Percentiles rank a stretch among this genome's conserved stretches.
Conservation (phyloP, 192 early-diverging fungal species). For the Coemansia guatemalensis region DNA sequence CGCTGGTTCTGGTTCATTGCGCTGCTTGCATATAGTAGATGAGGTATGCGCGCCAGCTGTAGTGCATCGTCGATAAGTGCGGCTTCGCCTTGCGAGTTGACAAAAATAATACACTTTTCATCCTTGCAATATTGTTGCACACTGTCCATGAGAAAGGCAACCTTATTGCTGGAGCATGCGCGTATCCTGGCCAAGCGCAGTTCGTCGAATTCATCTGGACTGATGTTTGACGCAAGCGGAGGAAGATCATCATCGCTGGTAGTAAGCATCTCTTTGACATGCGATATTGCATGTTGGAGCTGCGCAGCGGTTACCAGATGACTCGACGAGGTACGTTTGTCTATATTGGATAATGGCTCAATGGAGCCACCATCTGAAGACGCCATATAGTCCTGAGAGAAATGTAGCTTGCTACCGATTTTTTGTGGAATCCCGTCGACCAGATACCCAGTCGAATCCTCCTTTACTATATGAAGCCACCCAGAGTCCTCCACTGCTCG, state of each 20-base stretch:
- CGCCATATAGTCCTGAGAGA: neutral
- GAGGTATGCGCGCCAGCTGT: constrained; percentile 31
- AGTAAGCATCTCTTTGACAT: constrained; percentile 21
- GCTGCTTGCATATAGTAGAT: constrained; percentile 42
- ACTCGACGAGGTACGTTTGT: neutral
- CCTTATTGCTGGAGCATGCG: constrained; percentile 36
- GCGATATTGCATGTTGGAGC: constrained; percentile 11
- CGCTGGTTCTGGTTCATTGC: constrained; percentile 46
- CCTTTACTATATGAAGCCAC: constrained; percentile 25
- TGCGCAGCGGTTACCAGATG: constrained; percentile 23
- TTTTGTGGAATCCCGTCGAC: constrained; percentile 19
- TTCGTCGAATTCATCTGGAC: constrained; percentile 31
- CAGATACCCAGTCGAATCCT: constrained; percentile 32
- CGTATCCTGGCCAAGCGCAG: constrained; percentile 8
- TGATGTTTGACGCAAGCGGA: constrained; percentile 31
- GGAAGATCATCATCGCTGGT: constrained; percentile 27
- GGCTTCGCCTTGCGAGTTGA: constrained; percentile 25
- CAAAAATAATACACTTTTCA: constrained; percentile 54
- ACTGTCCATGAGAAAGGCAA: constrained; percentile 32
- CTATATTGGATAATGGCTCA: neutral
- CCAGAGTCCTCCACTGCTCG: constrained; percentile 27
- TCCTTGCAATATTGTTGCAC: constrained; percentile 17
- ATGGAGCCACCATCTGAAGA: neutral
- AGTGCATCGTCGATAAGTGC: constrained; percentile 36
- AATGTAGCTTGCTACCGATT: neutral